These are phyloP conservation scores for Sapria himalayana DNA, from an alignment of 345 rosid genomes.

Conservation along the genomic window DNA sequence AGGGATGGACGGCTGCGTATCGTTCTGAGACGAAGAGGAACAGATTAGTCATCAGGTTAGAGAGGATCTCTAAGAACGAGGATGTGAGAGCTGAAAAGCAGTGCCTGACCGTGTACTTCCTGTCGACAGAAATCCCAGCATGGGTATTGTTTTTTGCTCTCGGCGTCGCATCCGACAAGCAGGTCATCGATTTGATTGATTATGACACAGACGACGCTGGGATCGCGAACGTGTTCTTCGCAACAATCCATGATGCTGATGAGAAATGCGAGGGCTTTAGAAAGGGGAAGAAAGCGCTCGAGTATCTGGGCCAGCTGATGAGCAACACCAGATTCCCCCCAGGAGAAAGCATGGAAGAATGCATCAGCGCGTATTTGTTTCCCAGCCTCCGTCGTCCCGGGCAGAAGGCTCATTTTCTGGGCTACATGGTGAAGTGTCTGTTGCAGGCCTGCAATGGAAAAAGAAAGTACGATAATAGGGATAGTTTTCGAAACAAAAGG, in stretches of 20 bases:
- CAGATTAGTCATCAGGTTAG: conserved; percentile 34
- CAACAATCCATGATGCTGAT: conserved; percentile 58
- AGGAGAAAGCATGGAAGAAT: conserved; percentile 30
- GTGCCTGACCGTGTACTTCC: conserved; percentile 43
- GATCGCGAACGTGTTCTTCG: conserved; percentile 32
- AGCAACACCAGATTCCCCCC: conserved; percentile 57
- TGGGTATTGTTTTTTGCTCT: conserved; percentile 80
- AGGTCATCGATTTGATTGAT: conserved; percentile 39
- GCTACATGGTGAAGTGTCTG: conserved; percentile 80
- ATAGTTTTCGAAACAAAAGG: conserved; percentile 72
- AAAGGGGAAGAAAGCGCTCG: conserved; percentile 20
- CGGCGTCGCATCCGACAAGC: conserved; percentile 58
- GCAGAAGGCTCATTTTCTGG: conserved; percentile 72
- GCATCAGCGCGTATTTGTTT: conserved; percentile 38
- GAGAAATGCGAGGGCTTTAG: conserved; percentile 32
- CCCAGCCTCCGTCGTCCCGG: conserved; percentile 32
- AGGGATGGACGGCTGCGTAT: conserved; percentile 49
- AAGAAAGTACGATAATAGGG: conserved; percentile 64
- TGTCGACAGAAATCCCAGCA: conserved; percentile 57
- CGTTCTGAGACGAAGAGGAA: conserved; percentile 47
- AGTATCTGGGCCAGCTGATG: conserved; percentile 16
- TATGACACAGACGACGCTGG: conserved; percentile 28
- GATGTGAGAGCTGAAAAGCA: conserved; percentile 39
- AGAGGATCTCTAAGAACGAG: conserved; percentile 22
- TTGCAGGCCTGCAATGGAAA: conserved; percentile 45